Conservation (phyloP, 2,329 filamentous ascomycete genomes). For the Claviceps humidiphila region DNA sequence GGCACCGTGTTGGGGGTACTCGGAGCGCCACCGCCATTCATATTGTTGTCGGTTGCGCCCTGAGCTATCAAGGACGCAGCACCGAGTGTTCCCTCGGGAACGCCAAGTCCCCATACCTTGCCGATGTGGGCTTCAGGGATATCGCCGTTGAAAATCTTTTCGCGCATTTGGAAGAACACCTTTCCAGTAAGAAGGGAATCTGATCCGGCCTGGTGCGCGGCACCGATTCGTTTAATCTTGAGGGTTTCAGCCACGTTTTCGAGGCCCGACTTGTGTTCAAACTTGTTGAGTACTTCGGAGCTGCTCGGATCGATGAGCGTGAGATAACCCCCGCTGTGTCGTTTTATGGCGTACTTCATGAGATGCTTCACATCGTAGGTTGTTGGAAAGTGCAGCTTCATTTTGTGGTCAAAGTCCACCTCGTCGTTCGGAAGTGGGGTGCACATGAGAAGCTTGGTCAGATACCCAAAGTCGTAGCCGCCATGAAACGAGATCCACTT, state of each 20-base stretch:
- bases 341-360: slow-evolving; percentile 74
- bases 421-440: slow-evolving; percentile 78
- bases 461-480: slow-evolving; percentile 94
- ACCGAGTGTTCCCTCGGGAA: slow-evolving; percentile 40
- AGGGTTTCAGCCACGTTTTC: slow-evolving; percentile 91
- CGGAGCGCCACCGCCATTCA: slow-evolving; percentile 28
- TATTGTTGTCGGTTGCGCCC: slow-evolving; percentile 23
- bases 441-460: slow-evolving; percentile 85
- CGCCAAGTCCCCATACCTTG: slow-evolving; percentile 86
- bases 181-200: slow-evolving; percentile 87
- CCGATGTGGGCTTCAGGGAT: slow-evolving; percentile 74
- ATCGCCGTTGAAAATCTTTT: slow-evolving; percentile 72
- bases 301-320: slow-evolving; percentile 51
- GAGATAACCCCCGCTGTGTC: slow-evolving; percentile 49
- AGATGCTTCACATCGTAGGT: slow-evolving; percentile 96
- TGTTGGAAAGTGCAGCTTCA: slow-evolving; percentile 85
- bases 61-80: slow-evolving; percentile 21
- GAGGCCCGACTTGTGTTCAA: slow-evolving; percentile 81
- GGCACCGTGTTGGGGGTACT: slow-evolving; percentile 57
- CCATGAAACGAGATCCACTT: slow-evolving; percentile 97
- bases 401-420: slow-evolving; percentile 72
- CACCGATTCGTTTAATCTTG: slow-evolving; percentile 76
- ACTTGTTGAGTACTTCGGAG: slow-evolving; percentile 64
- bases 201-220: slow-evolving; percentile 83
- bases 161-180: slow-evolving; percentile 87